These are phyloP conservation scores for Lecanicillium sp. DNA, from an alignment of 2,329 filamentous ascomycete species.

Conservation along the genomic window DNA sequence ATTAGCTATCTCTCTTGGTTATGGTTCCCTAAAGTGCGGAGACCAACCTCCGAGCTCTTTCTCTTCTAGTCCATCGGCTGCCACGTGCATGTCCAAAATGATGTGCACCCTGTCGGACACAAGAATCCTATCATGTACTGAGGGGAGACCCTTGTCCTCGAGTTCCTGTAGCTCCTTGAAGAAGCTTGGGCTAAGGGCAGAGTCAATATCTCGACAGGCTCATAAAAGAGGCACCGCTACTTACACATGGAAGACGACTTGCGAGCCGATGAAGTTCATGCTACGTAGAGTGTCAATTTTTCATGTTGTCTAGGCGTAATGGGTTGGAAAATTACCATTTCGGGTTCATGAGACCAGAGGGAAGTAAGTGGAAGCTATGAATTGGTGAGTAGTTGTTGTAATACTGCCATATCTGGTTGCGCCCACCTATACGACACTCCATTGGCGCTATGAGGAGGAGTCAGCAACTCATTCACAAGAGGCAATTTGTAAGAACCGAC, in stretches of 20 bases:
- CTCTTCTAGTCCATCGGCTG: conserved; percentile 63
- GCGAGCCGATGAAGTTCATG: conserved; percentile 67
- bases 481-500: background rate
- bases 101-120: conserved; percentile 57
- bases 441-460: conserved; percentile 13
- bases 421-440: conserved; percentile 28
- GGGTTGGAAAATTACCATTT: conserved; percentile 27
- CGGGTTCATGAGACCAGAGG: conserved; percentile 65
- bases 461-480: conserved; percentile 2
- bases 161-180: conserved; percentile 33
- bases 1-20: conserved; percentile 1
- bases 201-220: conserved; percentile 14
- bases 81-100: conserved; percentile 55
- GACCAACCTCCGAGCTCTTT: conserved; percentile 31
- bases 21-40: background rate
- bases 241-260: conserved; percentile 54
- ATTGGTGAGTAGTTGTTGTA: conserved; percentile 12
- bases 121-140: conserved; percentile 42
- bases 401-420: conserved; percentile 7
- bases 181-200: conserved; percentile 23
- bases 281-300: conserved; percentile 17
- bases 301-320: background rate
- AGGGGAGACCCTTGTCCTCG: conserved; percentile 27
- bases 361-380: conserved; percentile 51
- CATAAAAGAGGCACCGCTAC: conserved; percentile 16